These are phyloP conservation scores for Chlamydomonas eustigma DNA, from an alignment of 139 green algal species.

Conservation along the genomic window DNA sequence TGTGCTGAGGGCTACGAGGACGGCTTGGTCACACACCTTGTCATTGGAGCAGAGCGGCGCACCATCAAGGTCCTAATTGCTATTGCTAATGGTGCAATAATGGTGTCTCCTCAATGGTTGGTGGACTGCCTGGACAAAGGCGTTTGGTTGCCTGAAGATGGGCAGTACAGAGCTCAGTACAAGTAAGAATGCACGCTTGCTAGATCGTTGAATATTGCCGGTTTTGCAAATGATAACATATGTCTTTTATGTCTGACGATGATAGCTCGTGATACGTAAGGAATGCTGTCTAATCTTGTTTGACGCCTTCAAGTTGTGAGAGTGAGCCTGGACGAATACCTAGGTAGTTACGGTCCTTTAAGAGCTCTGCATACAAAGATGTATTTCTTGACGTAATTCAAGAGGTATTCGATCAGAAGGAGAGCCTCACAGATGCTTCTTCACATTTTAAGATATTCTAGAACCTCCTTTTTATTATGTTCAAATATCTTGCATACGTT, in stretches of 20 bases:
- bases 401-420: too few species aligned
- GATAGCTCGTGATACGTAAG: background rate
- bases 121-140: slow-evolving; percentile 48
- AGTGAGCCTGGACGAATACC: background rate
- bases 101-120: slow-evolving; percentile 59
- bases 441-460: too few species aligned
- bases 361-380: background rate
- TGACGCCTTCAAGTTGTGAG: too few species aligned
- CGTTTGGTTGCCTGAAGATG: slow-evolving; percentile 49
- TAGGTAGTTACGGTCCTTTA: background rate
- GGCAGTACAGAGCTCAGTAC: background rate
- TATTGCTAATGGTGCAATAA: slow-evolving; percentile 51
- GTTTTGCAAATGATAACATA: background rate
- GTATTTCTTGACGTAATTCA: too few species aligned
- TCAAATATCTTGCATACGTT: too few species aligned
- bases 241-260: background rate
- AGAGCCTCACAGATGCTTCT: too few species aligned
- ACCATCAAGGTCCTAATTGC: slow-evolving; percentile 44
- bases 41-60: slow-evolving; percentile 8
- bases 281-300: background rate
- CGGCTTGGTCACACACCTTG: slow-evolving; percentile 9
- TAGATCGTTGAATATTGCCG: background rate
- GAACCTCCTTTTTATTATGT: too few species aligned
- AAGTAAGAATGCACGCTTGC: background rate
- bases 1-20: slow-evolving; percentile 13